Evolutionary conservation across 2,329 filamentous ascomycete genomes (phyloP).

Genomic region (Fusarium sp.): DNA sequence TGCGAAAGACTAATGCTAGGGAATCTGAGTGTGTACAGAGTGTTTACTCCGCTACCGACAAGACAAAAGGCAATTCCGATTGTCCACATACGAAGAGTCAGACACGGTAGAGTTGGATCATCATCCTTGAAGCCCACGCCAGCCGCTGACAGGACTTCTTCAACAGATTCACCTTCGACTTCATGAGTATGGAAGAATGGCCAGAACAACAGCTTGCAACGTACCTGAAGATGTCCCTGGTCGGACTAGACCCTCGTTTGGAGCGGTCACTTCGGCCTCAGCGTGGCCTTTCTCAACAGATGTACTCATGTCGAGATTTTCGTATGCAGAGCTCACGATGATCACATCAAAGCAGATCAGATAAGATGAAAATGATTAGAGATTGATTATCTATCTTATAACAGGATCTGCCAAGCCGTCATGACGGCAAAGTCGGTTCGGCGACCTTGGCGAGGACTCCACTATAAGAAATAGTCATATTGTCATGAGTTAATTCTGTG

Average conservation of each 20-base stretch:
- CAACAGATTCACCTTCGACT: conserved; percentile 7
- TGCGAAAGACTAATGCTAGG: conserved; percentile 46
- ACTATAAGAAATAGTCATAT: neutral
- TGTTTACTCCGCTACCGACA: conserved; percentile 50
- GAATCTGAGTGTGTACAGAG: conserved; percentile 51
- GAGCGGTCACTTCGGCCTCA: neutral
- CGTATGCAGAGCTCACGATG: neutral
- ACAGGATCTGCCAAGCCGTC: conserved; percentile 1
- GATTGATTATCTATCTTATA: conserved; percentile 5
- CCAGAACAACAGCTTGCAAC: too few relatives aligned
- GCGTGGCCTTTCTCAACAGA: neutral
- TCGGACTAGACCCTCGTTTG: neutral
- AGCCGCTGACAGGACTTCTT: conserved; percentile 43
- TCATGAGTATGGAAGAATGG: neutral
- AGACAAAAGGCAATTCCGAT: conserved; percentile 50
- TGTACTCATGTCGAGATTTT: neutral
- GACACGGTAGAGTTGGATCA: conserved; percentile 42
- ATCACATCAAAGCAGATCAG: neutral
- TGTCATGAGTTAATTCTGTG: neutral
- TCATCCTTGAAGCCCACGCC: conserved; percentile 42
- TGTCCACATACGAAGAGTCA: conserved; percentile 51
- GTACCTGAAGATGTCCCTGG: conserved; percentile 15
- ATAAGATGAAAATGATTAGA: neutral
- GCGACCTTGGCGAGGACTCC: neutral
- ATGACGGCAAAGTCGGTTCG: neutral